phyloP scores from a whole-genome alignment of 768 basidiomycete species.

The Calvatia gigantea region DNA sequence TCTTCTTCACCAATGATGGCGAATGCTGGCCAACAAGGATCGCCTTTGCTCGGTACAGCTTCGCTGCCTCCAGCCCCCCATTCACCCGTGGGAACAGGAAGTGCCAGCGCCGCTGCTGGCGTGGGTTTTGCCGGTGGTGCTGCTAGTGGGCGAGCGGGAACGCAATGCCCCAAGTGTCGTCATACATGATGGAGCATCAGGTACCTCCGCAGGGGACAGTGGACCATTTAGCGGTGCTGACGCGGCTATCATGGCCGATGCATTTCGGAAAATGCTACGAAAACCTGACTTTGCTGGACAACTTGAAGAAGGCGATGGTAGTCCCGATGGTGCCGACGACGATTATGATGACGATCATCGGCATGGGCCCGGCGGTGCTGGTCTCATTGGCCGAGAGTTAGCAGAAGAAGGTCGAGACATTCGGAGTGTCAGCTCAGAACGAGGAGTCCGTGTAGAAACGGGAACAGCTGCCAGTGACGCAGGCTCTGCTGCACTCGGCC shows the following conservation, averaged over 20 bases:
- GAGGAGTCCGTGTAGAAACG: slow-evolving; percentile 72
- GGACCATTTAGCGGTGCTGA: slow-evolving; percentile 80
- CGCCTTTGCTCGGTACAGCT: slow-evolving; percentile 42
- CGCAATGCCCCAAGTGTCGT: slow-evolving; percentile 40
- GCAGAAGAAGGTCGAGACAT: slow-evolving; percentile 91
- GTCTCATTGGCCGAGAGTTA: slow-evolving; percentile 66
- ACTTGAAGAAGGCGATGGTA: slow-evolving; percentile 64
- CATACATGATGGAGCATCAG: slow-evolving; percentile 73
- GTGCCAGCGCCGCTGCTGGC: slow-evolving; percentile 10
- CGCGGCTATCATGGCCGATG: slow-evolving; percentile 91
- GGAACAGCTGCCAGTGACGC: slow-evolving; percentile 13
- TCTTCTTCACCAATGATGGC: slow-evolving; percentile 84
- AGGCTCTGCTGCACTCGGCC: slow-evolving; percentile 9
- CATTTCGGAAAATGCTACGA: slow-evolving; percentile 83
- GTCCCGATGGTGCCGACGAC: slow-evolving; percentile 42
- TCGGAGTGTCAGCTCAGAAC: slow-evolving; percentile 74
- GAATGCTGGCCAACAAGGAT: slow-evolving; percentile 41
- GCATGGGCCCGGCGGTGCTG: slow-evolving; percentile 16
- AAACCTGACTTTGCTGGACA: slow-evolving; percentile 82
- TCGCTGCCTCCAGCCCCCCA: slow-evolving; percentile 13
- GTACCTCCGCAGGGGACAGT: slow-evolving; percentile 57
- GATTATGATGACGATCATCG: slow-evolving; percentile 21
- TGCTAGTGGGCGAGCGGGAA: slow-evolving; percentile 23
- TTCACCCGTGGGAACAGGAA: slow-evolving; percentile 13
- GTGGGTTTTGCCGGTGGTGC: slow-evolving; percentile 20